Evolutionary conservation across 768 basidiomycete species (phyloP), one percentile per base, ranked within the genome.

Genomic region (Suillus lakei): DNA sequence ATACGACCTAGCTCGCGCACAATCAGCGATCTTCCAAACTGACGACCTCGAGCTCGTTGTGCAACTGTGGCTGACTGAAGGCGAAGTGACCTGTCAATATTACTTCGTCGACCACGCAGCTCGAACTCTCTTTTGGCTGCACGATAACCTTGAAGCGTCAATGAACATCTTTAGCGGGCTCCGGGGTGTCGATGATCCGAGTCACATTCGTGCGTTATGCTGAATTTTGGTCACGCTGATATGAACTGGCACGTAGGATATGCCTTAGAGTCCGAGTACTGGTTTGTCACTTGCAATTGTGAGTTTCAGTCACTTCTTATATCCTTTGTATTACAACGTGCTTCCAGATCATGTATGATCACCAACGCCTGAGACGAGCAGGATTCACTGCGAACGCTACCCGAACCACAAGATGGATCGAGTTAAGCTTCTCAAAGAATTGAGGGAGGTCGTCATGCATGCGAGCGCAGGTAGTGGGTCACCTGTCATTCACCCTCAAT

Each of bases 331-430:
- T 39, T 28, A 16, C 6, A 21, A n/a, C 38, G 59, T 38, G 6
- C 7, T 36, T 55, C 7, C 6, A 60, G 32, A 26, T 32, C 9
- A 7, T 16, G 34, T n/a, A 23, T 44, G n/a, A 44, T 16, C 13
- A 38, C 38, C 32, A 12, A 36, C 26, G 9, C 12, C 18, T 30
- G 58, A 48, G 15, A 32, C 18, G 46, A n/a, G n/a, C 59, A 64
- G 63, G 63, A 34, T 38, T 21, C 63, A 64, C 18, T 64, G 58
- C 32, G 63, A 64, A 48, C 60, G 59, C 23, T 64, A 64, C 46
- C 56, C 60, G 13, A 64, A 64, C 36, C 38, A 59, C 38, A 9
- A 59, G 26, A 26, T 41, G 38, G 38, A 59, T 39, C 38, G 56
- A 26, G 48, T 28, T 30, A 36, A 60, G 2, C 63, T 34, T 46